phyloP scores from a whole-genome alignment of 345 rosid species.

The Gossypium sturtianum region DNA sequence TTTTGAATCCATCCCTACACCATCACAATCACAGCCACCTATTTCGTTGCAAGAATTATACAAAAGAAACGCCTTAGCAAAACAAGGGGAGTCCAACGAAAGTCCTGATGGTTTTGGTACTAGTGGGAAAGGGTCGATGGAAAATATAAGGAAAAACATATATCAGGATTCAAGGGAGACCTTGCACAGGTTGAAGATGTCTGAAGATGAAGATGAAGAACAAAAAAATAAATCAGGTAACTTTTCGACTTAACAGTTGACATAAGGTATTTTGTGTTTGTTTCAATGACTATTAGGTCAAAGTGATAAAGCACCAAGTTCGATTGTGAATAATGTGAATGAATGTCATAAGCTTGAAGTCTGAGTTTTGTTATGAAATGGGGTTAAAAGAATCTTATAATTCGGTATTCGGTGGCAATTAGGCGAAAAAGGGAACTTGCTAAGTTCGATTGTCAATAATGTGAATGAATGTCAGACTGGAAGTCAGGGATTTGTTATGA shows the following conservation, averaged over 20 bases:
- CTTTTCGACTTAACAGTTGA: slow-evolving; percentile 10
- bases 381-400: background rate
- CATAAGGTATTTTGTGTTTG: background rate
- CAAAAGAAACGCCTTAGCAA: slow-evolving; percentile 21
- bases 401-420: background rate
- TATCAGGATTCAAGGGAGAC: slow-evolving; percentile 16
- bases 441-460: too few relatives aligned
- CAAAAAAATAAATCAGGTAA: slow-evolving; percentile 24
- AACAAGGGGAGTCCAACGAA: slow-evolving; percentile 18
- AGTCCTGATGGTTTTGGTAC: slow-evolving; percentile 6
- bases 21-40: slow-evolving; percentile 10
- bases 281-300: background rate
- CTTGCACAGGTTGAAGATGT: background rate
- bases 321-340: background rate
- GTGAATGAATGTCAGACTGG: background rate
- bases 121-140: background rate
- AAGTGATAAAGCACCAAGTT: too few relatives aligned
- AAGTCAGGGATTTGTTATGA: background rate
- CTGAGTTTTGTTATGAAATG: background rate
- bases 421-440: background rate
- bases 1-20: background rate
- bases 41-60: slow-evolving; percentile 37
- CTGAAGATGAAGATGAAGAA: slow-evolving; percentile 14
- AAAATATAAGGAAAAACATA: background rate
- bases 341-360: background rate